Evolutionary conservation across 345 rosid genomes (phyloP), one percentile per base, ranked within the genome.

Genomic region (Xanthoceras sorbifolium): DNA sequence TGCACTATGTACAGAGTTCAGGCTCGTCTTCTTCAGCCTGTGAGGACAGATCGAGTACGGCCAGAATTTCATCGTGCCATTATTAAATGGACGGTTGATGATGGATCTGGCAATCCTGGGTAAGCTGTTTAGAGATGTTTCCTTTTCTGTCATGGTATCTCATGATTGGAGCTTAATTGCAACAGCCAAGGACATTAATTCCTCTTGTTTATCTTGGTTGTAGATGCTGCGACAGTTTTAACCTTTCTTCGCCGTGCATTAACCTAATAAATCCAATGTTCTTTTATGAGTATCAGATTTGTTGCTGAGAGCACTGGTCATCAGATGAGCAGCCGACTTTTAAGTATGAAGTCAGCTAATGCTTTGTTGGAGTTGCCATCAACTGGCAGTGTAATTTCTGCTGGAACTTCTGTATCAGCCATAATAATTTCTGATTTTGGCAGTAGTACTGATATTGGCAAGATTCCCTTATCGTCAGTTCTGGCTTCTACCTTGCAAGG

Each of bases 261-360:
- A 12, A 48, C 54, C 55, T 63, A 12, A 54, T 76, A 52, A 78
- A 66, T 74, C 46, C 67, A 73, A 26, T 76, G 23, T 69, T 71
- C 75, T 76, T 65, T 69, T 22, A 48, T 9, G 48, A 70, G 57
- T 73, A 77, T 84, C 85, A 96, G 99, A 81, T 92, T 92, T 87
- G 86, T 93, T 85, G 97, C 97, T 65, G 94, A 88, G 87, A 93
- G 98, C 88, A 93, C 98, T 55, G 97, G 99, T 54, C 90, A 85
- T 78, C 98, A 93, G 83, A 84, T 84, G 87, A 93, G 98, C 83
- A 92, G 98, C 84, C 86, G 95, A 77, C 98, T 96, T 75, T 82
- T 93, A 84, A 92, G 92, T 86, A 92, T 93, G 97, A 96, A 88
- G 83, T 90, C 90, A 15, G 97, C 97, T 63, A 96, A 93, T 89